phyloP scores from a whole-genome alignment of 176 grass and related monocot genomes.

The Guadua angustifolia region DNA sequence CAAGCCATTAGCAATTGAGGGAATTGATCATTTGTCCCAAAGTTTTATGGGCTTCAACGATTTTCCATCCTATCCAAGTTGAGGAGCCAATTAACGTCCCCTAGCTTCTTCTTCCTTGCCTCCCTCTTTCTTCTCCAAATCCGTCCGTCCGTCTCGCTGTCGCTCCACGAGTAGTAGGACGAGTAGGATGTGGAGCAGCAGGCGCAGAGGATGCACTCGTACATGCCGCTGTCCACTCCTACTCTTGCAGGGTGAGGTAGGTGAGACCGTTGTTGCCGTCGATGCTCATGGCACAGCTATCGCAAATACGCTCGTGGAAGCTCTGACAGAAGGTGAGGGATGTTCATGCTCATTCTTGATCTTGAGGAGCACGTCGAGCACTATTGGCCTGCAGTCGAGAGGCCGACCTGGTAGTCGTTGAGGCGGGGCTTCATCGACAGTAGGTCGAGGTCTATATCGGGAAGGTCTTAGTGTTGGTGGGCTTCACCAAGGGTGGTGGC shows the following conservation, averaged over 20 bases:
- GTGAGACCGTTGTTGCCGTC: constrained; percentile 84
- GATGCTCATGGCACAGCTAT: constrained; percentile 88
- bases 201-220: constrained; percentile 87
- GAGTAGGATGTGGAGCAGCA: constrained; percentile 84
- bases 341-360: constrained; percentile 88
- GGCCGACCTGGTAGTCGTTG: constrained; percentile 74
- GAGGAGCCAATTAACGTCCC: too few species aligned
- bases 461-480: constrained; percentile 66
- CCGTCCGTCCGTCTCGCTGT: too few species aligned
- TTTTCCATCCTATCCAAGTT: too few species aligned
- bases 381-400: constrained; percentile 79
- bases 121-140: too few species aligned
- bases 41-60: too few species aligned
- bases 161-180: constrained; percentile 49
- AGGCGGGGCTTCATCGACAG: constrained; percentile 74
- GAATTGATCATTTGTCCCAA: too few species aligned
- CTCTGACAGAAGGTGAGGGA: constrained; percentile 88
- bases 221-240: constrained; percentile 57
- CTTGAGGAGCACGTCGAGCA: constrained; percentile 77
- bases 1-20: neutral
- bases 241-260: constrained; percentile 75
- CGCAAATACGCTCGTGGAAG: constrained; percentile 87
- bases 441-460: constrained; percentile 88
- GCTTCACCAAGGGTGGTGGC: constrained; percentile 11
- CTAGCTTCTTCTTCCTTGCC: too few species aligned